Percentiles rank a stretch among this genome's conserved stretches.
phyloP scores from a whole-genome alignment of 2,329 filamentous ascomycete species.

The Monascus ruber region DNA sequence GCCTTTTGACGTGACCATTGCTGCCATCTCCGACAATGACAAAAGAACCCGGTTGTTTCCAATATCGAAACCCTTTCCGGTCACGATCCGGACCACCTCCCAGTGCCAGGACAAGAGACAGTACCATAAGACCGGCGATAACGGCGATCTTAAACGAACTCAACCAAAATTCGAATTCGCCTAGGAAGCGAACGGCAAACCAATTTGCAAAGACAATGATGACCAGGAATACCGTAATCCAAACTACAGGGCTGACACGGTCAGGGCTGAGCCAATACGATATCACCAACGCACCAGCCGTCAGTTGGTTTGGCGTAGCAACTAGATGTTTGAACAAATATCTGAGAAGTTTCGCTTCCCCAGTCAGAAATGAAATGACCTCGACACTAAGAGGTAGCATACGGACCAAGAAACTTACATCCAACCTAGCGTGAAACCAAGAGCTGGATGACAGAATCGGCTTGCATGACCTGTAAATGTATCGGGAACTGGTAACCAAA shows the following conservation, averaged over 20 bases:
- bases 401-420: slow-evolving; percentile 34
- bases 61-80: slow-evolving; percentile 55
- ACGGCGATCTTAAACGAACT: slow-evolving; percentile 57
- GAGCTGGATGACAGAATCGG: slow-evolving; percentile 65
- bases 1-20: slow-evolving; percentile 38
- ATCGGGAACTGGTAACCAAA: slow-evolving; percentile 63
- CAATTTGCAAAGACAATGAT: slow-evolving; percentile 56
- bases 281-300: slow-evolving; percentile 66
- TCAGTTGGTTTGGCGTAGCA: slow-evolving; percentile 73
- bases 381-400: not conserved
- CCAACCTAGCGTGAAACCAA: slow-evolving; percentile 68
- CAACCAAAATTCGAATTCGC: slow-evolving; percentile 53
- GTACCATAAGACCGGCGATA: slow-evolving; percentile 54
- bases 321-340: slow-evolving; percentile 71
- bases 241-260: slow-evolving; percentile 64
- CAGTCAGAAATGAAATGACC: slow-evolving; percentile 1
- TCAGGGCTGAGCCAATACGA: slow-evolving; percentile 61
- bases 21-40: slow-evolving; percentile 32
- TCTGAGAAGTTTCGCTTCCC: slow-evolving; percentile 13
- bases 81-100: slow-evolving; percentile 55
- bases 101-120: slow-evolving; percentile 51
- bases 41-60: slow-evolving; percentile 52
- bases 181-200: slow-evolving; percentile 58
- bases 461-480: slow-evolving; percentile 71
- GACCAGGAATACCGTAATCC: slow-evolving; percentile 60